phyloP scores from a whole-genome alignment of 495 filamentous ascomycete genomes.

The Penicillium taxi region DNA sequence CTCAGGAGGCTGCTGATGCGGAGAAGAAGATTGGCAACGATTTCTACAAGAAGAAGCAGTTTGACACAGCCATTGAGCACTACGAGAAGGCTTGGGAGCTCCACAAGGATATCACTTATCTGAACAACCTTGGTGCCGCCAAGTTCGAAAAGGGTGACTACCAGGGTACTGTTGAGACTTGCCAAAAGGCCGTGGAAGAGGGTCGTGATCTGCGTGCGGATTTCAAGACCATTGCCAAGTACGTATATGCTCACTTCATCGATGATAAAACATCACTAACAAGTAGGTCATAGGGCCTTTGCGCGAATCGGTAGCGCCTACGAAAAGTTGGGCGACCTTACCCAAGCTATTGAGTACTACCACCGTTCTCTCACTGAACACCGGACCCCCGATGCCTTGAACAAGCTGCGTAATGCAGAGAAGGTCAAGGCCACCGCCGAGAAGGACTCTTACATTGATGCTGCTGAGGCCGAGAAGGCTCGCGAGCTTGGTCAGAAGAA shows the following conservation, averaged over 20 bases:
- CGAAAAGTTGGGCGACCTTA: slow-evolving; percentile 77
- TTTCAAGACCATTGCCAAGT: slow-evolving; percentile 97
- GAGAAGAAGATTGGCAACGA: slow-evolving; percentile 94
- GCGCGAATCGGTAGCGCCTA: slow-evolving; percentile 84
- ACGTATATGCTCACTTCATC: slow-evolving; percentile 7
- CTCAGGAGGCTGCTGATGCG: slow-evolving; percentile 84
- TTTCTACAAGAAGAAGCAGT: slow-evolving; percentile 95
- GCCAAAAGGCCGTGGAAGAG: slow-evolving; percentile 81
- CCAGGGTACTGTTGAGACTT: slow-evolving; percentile 74
- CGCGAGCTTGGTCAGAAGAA: slow-evolving; percentile 90
- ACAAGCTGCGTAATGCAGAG: slow-evolving; percentile 89
- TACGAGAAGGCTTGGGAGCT: slow-evolving; percentile 93
- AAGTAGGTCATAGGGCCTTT: slow-evolving; percentile 49
- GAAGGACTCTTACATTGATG: slow-evolving; percentile 76
- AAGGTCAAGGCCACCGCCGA: slow-evolving; percentile 74
- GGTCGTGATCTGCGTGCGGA: slow-evolving; percentile 79
- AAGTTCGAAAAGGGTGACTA: slow-evolving; percentile 95
- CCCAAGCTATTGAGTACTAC: slow-evolving; percentile 80
- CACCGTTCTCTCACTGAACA: slow-evolving; percentile 92
- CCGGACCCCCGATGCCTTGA: slow-evolving; percentile 86
- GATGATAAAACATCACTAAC: background rate
- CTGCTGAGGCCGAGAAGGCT: slow-evolving; percentile 88
- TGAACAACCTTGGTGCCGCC: slow-evolving; percentile 92
- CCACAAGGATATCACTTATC: slow-evolving; percentile 92
- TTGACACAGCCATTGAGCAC: slow-evolving; percentile 89